Conservation (phyloP, 2,329 filamentous ascomycete species). For the Verticillium nonalfalfae region DNA sequence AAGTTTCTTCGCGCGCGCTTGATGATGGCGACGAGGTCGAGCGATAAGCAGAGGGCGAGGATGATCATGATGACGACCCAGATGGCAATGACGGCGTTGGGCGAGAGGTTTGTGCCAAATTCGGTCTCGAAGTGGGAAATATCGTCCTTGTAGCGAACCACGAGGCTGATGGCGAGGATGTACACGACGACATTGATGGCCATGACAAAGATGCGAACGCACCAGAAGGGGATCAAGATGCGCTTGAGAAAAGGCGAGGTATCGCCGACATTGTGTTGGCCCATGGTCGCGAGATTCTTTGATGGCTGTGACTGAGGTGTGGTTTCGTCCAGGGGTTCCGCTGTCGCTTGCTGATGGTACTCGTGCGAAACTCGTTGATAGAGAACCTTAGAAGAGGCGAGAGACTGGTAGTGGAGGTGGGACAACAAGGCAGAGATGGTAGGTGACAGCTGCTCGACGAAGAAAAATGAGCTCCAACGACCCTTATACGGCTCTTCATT, state of each 20-base stretch:
- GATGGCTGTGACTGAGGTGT: background rate
- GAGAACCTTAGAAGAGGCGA: background rate
- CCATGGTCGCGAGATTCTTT: constrained; percentile 12
- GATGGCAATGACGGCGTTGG: constrained; percentile 14
- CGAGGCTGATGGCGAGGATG: constrained; percentile 11
- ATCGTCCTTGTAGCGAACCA: constrained; percentile 13
- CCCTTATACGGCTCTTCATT: background rate
- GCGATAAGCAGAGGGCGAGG: constrained; percentile 17
- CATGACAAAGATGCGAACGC: constrained; percentile 22
- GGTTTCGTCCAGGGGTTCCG: background rate
- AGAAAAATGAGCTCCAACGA: background rate
- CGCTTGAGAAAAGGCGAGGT: constrained; percentile 26
- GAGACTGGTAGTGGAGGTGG: background rate
- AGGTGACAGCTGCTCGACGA: background rate
- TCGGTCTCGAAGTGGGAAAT: constrained; percentile 1
- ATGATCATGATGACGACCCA: constrained; percentile 17
- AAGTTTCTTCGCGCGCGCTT: constrained; percentile 22
- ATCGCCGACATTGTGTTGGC: constrained; percentile 19
- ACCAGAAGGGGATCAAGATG: constrained; percentile 26
- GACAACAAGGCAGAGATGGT: background rate
- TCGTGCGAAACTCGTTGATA: too few relatives aligned
- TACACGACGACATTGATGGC: constrained; percentile 17
- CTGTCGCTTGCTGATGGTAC: too few relatives aligned
- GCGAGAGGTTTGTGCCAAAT: background rate
- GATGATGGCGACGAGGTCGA: constrained; percentile 24